Base-by-base conservation (phyloP, 2,329 filamentous ascomycete species). In the Chrysosporium keratinophilum region DNA sequence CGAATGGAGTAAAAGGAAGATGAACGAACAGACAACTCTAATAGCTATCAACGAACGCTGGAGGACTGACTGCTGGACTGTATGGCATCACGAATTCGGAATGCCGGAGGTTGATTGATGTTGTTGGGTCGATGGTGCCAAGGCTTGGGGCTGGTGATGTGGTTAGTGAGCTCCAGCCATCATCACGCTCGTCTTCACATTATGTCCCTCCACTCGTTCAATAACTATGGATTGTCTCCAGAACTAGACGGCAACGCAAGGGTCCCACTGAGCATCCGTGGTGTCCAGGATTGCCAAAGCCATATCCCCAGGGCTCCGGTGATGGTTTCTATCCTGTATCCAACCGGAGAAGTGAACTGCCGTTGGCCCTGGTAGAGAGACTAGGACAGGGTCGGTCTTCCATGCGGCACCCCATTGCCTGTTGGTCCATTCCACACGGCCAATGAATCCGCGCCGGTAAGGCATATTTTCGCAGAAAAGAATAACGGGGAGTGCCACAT, bases 401-500 rank as follows among this genome's bases (percentile, higher is more conserved):
- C 50, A 45, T 45, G 50, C 41, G 37, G 7, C 14, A 42, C 40
- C n/a, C 12, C 11, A 33, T 7, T 14, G 44, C 41, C 50, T 45
- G 28, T 31, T 20, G 23, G 31, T 11, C 35, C 41, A 15, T 12
- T 19, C 11, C 20, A 31, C 3, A 41, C 23, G 41, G 50, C 50
- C 50, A 52, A 52, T 52, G 43, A 52, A 51, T 42, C 37, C 34
- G 33, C 42, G 7, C 42, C 9, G 50, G 19, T 17, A 28, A 48
- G 34, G 14, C 17, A 19, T 52, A 33, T 37, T 11, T 34, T 20
- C n/a, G 41, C 41, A 45, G 39, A 12, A 20, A 31, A 37, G 28
- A 52, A 45, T 10, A 10, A 44, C 42, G 45, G 41, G 9, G 15
- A 52, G 42, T 46, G 42, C 42, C 42, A 46, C 50, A 45, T 31